These are phyloP conservation scores for Xylariaceae sp. DNA, from an alignment of 2,329 filamentous ascomycete genomes.

Conservation along the genomic window DNA sequence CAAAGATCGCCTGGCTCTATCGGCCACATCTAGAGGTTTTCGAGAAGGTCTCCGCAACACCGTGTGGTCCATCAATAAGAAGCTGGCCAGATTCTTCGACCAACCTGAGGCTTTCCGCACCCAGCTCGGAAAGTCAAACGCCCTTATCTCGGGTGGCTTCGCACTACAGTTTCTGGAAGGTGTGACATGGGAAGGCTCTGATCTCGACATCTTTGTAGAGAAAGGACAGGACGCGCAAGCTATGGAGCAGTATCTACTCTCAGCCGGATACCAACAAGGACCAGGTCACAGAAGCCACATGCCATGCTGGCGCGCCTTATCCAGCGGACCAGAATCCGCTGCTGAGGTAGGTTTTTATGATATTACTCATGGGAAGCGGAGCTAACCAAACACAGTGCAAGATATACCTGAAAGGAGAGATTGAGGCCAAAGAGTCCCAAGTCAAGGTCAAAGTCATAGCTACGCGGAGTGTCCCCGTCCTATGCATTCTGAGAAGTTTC, in stretches of 20 bases:
- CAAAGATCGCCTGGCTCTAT: background rate
- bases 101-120: background rate
- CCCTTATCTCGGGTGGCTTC: background rate
- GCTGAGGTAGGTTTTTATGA: too few relatives aligned
- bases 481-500: background rate
- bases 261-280: background rate
- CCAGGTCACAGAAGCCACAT: too few relatives aligned
- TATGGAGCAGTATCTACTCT: background rate
- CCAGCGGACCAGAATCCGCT: too few relatives aligned
- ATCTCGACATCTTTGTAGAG: background rate
- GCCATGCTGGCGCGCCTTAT: too few relatives aligned
- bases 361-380: too few relatives aligned
- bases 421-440: too few relatives aligned
- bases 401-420: too few relatives aligned
- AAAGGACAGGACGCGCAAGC: background rate
- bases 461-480: background rate
- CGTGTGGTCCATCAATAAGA: background rate
- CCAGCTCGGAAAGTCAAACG: background rate
- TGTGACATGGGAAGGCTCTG: background rate
- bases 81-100: background rate
- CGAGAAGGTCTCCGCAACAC: background rate
- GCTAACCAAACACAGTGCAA: too few relatives aligned
- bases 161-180: background rate
- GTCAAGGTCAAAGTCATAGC: background rate
- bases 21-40: background rate